A percentile compares a stretch with the other conserved stretches of the same genome.
Evolutionary conservation across 306 rosid species (phyloP).

Genomic region (Vachellia collinsii): DNA sequence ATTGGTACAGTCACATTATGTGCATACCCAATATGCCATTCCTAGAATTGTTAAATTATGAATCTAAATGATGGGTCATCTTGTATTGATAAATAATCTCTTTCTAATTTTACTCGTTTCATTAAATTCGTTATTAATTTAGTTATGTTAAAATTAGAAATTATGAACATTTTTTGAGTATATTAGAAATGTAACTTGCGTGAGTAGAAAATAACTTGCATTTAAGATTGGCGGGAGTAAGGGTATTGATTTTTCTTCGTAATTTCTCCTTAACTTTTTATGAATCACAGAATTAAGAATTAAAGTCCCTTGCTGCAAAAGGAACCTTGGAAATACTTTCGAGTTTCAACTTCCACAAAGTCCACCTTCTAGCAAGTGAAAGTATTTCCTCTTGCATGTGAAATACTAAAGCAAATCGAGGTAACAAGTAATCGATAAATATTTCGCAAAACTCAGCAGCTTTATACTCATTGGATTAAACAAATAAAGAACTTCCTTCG

Average conservation of each 20-base stretch:
- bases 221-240: neutral
- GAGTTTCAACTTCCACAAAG: neutral
- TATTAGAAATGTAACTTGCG: neutral
- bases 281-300: neutral
- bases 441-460: neutral
- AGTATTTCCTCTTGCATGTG: neutral
- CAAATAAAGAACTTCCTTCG: constrained; percentile 2
- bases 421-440: neutral
- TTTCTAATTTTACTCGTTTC: too few species aligned
- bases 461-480: constrained; percentile 6
- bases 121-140: too few species aligned
- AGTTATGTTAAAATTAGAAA: too few species aligned
- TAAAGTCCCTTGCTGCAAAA: neutral
- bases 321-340: neutral
- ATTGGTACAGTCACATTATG: neutral
- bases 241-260: neutral
- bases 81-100: too few species aligned
- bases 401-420: neutral
- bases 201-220: neutral
- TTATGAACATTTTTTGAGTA: too few species aligned
- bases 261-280: neutral
- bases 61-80: too few species aligned
- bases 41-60: neutral
- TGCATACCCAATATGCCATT: neutral
- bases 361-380: neutral